Evolutionary conservation across 2,329 filamentous ascomycete genomes (phyloP).

Genomic region (Thielaviopsis euricoi): DNA sequence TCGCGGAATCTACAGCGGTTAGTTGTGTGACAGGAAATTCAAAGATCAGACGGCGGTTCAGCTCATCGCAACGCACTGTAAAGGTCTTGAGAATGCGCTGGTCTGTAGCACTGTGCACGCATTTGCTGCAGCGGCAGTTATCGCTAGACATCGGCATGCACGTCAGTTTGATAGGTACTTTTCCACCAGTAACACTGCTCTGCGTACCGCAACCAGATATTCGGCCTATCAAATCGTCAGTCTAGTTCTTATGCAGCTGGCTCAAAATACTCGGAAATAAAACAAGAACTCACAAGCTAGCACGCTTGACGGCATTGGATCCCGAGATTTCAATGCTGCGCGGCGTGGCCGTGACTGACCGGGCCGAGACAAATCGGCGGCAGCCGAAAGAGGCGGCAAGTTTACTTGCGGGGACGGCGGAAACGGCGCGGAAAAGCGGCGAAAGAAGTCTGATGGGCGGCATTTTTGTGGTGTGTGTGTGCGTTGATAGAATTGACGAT

Average conservation of each 20-base stretch:
- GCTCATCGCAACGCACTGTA: constrained; percentile 16
- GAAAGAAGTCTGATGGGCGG: background rate
- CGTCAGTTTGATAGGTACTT: background rate
- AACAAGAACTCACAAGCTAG: constrained; percentile 8
- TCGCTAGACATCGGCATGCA: constrained; percentile 17
- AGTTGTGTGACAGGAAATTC: background rate
- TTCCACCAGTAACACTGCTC: background rate
- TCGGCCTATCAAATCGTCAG: background rate
- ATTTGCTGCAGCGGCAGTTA: constrained; percentile 26
- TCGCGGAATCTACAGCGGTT: constrained; percentile 17
- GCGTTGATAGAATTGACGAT: too few species aligned
- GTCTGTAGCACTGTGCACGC: constrained; percentile 26
- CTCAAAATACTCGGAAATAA: background rate
- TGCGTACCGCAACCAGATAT: constrained; percentile 10
- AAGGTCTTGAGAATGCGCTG: constrained; percentile 28
- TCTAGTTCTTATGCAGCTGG: background rate
- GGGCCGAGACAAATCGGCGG: background rate
- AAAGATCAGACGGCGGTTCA: constrained; percentile 2
- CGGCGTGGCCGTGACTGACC: background rate
- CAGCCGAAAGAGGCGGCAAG: background rate
- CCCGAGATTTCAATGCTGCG: background rate
- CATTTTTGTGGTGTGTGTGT: too few species aligned
- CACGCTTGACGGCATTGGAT: background rate
- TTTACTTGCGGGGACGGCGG: too few species aligned
- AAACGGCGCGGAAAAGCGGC: background rate